Percentiles rank a stretch among this genome's conserved stretches.
phyloP scores from a whole-genome alignment of 495 filamentous ascomycete genomes.

The Chlorociboria aeruginascens region DNA sequence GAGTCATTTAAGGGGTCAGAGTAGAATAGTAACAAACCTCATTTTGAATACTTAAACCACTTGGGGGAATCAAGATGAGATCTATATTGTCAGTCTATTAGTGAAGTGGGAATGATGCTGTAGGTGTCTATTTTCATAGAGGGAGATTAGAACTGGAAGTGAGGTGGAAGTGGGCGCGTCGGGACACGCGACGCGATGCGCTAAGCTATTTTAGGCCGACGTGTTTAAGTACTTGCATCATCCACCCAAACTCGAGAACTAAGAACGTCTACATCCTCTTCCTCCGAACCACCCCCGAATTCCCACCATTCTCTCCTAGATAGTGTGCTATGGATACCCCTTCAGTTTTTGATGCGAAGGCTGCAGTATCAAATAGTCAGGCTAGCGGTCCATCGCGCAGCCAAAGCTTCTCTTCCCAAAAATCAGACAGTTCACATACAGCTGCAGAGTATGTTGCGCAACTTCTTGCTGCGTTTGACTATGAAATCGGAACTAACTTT shows the following conservation, averaged over 20 bases:
- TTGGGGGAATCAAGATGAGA: background rate
- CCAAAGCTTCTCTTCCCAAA: conserved; percentile 41
- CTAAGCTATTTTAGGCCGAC: background rate
- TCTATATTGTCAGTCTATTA: no score
- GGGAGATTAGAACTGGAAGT: background rate
- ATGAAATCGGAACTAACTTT: background rate
- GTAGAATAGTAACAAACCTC: conserved; percentile 9
- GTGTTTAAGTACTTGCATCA: conserved; percentile 1
- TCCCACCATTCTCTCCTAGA: background rate
- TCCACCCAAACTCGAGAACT: background rate
- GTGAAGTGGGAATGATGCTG: no score
- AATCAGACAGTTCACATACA: conserved; percentile 64
- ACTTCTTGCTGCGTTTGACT: background rate
- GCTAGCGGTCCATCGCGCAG: conserved; percentile 4
- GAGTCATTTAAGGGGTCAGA: background rate
- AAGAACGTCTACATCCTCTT: background rate
- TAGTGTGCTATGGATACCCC: conserved; percentile 11
- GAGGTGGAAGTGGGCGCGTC: background rate
- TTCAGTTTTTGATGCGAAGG: conserved; percentile 4
- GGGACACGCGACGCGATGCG: background rate
- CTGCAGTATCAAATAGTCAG: background rate
- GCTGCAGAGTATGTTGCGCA: conserved; percentile 58
- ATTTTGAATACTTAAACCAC: background rate
- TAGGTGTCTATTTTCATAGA: background rate
- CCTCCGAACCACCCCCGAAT: background rate